Conservation (phyloP, 805 yeast genomes). For the Ogataea trehaloabstinens region DNA sequence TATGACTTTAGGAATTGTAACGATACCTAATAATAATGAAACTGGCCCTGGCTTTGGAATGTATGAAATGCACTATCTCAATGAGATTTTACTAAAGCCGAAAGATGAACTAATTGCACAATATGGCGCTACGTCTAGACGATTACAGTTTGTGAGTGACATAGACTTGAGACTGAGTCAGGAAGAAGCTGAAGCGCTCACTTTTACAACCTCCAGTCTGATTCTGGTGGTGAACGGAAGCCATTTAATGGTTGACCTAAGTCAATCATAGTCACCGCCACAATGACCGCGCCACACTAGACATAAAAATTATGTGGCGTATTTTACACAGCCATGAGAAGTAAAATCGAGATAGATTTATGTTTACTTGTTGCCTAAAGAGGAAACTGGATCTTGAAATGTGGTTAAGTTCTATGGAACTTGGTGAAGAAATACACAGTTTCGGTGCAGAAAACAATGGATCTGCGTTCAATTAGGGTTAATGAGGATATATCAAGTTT, state of each 20-base stretch:
- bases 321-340: neutral
- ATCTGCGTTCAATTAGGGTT: slow-evolving; percentile 1
- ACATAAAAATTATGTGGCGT: neutral
- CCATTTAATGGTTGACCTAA: slow-evolving; percentile 13
- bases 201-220: slow-evolving; percentile 12
- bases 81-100: slow-evolving; percentile 23
- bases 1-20: slow-evolving; percentile 18
- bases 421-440: neutral
- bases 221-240: slow-evolving; percentile 15
- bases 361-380: slow-evolving; percentile 22
- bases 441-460: neutral
- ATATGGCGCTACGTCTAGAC: slow-evolving; percentile 15
- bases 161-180: slow-evolving; percentile 6
- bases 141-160: slow-evolving; percentile 18
- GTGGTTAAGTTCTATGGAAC: neutral
- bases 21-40: neutral
- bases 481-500: neutral
- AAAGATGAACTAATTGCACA: slow-evolving; percentile 17
- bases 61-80: slow-evolving; percentile 26
- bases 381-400: slow-evolving; percentile 11
- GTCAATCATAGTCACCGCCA: neutral
- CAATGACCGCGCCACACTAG: neutral
- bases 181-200: slow-evolving; percentile 13
- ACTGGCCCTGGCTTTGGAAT: slow-evolving; percentile 21
- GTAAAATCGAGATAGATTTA: neutral